A percentile compares a stretch with the other conserved stretches of the same genome.
phyloP scores from a whole-genome alignment of 441 rosid genomes.

The Croton laevigatus region DNA sequence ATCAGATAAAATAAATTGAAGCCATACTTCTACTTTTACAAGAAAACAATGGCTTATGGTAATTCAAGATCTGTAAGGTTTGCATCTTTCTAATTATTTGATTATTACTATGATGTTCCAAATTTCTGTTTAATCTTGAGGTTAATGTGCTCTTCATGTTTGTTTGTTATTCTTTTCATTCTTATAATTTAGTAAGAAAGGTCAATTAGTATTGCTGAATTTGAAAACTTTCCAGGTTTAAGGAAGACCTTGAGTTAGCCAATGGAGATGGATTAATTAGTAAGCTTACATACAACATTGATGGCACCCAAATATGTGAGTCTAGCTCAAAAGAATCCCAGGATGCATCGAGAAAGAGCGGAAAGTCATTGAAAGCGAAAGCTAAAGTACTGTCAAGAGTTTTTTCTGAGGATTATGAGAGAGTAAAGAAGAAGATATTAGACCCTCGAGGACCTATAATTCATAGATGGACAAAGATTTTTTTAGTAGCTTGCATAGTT shows the following conservation, averaged over 20 bases:
- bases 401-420: conserved; percentile 75
- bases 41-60: conserved; percentile 40
- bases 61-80: conserved; percentile 78
- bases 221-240: conserved; percentile 37
- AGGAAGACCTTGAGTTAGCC: conserved; percentile 52
- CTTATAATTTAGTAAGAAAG: not conserved
- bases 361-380: conserved; percentile 53
- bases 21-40: conserved; percentile 5
- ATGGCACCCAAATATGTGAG: conserved; percentile 43
- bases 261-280: conserved; percentile 39
- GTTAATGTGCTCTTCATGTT: not conserved
- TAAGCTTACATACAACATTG: conserved; percentile 49
- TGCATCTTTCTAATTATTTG: conserved; percentile 17
- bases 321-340: conserved; percentile 23
- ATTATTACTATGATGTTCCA: not conserved
- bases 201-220: not conserved
- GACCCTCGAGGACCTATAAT: conserved; percentile 73
- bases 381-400: conserved; percentile 69
- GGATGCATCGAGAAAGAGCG: conserved; percentile 14
- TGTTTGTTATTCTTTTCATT: not conserved
- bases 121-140: not conserved
- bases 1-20: conserved; percentile 27
- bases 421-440: conserved; percentile 55
- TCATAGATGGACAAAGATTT: conserved; percentile 73
- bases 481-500: conserved; percentile 64